Base-by-base conservation (phyloP, 108 stramenopile species). In the Cyclotella cryptica region DNA sequence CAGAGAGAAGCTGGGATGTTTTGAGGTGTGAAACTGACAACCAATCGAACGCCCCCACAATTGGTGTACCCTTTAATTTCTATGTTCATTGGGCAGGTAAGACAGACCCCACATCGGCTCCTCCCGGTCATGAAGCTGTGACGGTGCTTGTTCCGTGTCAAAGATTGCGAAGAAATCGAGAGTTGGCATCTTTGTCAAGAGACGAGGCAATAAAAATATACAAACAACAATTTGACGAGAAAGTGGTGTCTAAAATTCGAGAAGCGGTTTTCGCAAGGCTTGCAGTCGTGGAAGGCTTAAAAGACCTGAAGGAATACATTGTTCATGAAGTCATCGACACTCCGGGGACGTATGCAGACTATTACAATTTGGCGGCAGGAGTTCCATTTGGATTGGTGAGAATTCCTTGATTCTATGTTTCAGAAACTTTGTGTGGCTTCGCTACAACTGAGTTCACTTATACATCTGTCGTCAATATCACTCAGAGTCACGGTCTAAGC, bases 71-170 rank as follows among this genome's bases (percentile, higher is more conserved):
- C 12, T 96, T 96, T 66, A 96, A 98, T 60, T 98, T 98, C 69
- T 98, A 98, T 79, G 93, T 95, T 15, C 95, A 96, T 59, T 86
- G 95, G 0, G 83, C 95, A 0, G 65, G 77, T 15, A 63, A 88
- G 18, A 92, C 91, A 0, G 97, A 98, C 84, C 71, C 89, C 4
- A 77, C 90, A 22, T 91, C 88, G 39, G 91, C 88, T 39, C 92
- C 95, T 26, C 46, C 71, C 17, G 93, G 92, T 12, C 85, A 83
- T 40, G 97, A 98, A 73, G 85, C 96, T 13, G 87, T 98, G 62
- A 93, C 95, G 93, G 92, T 96, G 10, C 66, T 92, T 41, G 87
- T 95, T 42, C 91, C 93, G 10, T 92, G 90, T 81, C 55, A 54
- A 35, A 79, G 82, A 9, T 69, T 92, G 53, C 27, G 54, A 42